phyloP scores from a whole-genome alignment of 345 rosid genomes.

The Chamaenerion angustifolium region DNA sequence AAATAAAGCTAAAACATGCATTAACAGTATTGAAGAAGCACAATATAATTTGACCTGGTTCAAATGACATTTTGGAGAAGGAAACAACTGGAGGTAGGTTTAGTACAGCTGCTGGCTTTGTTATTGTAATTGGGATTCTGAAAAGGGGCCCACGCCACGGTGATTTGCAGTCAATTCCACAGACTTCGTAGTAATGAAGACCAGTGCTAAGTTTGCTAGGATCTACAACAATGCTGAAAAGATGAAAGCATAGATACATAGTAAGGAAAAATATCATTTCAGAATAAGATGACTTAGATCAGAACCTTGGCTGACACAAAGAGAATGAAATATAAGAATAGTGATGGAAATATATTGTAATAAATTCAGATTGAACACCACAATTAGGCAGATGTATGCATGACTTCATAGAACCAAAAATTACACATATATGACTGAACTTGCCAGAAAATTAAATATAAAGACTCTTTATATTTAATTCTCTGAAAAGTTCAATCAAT shows the following conservation, averaged over 20 bases:
- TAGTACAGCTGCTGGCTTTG: constrained; percentile 54
- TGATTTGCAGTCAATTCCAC: constrained; percentile 88
- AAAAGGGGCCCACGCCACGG: constrained; percentile 91
- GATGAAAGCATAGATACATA: constrained; percentile 1
- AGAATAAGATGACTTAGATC: neutral
- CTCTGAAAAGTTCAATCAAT: too few species aligned
- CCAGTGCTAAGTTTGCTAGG: constrained; percentile 72
- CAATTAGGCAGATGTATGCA: neutral
- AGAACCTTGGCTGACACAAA: too few species aligned
- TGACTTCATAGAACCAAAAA: neutral
- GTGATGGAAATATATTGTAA: too few species aligned
- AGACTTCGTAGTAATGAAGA: constrained; percentile 81
- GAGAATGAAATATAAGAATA: too few species aligned
- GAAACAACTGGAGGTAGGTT: constrained; percentile 59
- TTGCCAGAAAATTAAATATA: constrained; percentile 1
- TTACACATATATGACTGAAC: neutral
- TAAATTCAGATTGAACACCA: too few species aligned
- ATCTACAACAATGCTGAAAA: constrained; percentile 80
- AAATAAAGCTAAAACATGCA: neutral
- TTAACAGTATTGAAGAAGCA: neutral
- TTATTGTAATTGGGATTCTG: constrained; percentile 74
- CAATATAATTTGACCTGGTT: constrained; percentile 42
- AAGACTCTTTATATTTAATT: too few species aligned
- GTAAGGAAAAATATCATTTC: neutral
- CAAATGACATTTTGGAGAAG: constrained; percentile 61